These are phyloP conservation scores for Brassica nigra DNA, from an alignment of 345 rosid species.

Conservation along the genomic window DNA sequence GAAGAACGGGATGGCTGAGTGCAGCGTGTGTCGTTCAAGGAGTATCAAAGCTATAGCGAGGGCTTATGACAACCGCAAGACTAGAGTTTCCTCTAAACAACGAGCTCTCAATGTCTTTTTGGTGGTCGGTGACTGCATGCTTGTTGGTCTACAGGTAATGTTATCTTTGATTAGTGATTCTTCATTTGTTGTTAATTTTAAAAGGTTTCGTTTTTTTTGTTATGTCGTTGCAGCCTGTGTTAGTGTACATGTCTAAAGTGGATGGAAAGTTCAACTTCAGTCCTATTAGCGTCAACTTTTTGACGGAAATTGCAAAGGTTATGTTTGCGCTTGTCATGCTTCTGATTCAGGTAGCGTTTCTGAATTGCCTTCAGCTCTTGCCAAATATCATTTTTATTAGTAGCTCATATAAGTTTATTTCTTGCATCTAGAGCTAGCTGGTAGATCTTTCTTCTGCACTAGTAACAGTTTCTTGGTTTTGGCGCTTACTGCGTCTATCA, in stretches of 20 bases:
- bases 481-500: background rate
- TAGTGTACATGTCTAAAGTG: slow-evolving; percentile 95
- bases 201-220: background rate
- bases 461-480: background rate
- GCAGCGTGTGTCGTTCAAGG: slow-evolving; percentile 85
- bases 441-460: slow-evolving; percentile 4
- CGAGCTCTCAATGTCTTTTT: slow-evolving; percentile 66
- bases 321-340: slow-evolving; percentile 88
- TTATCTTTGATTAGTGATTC: background rate
- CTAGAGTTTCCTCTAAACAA: slow-evolving; percentile 67
- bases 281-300: slow-evolving; percentile 90
- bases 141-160: slow-evolving; percentile 86
- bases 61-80: slow-evolving; percentile 79
- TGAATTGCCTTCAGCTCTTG: slow-evolving; percentile 10
- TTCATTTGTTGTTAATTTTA: background rate
- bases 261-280: slow-evolving; percentile 89
- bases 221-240: slow-evolving; percentile 65
- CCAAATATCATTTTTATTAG: background rate
- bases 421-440: slow-evolving; percentile 10
- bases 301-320: slow-evolving; percentile 87
- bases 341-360: slow-evolving; percentile 64
- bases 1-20: slow-evolving; percentile 82
- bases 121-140: slow-evolving; percentile 90
- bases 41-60: slow-evolving; percentile 56
- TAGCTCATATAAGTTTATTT: background rate